Evolutionary conservation across 345 rosid genomes (phyloP), one percentile per base, ranked within the genome.

Genomic region (Hibiscus trionum): DNA sequence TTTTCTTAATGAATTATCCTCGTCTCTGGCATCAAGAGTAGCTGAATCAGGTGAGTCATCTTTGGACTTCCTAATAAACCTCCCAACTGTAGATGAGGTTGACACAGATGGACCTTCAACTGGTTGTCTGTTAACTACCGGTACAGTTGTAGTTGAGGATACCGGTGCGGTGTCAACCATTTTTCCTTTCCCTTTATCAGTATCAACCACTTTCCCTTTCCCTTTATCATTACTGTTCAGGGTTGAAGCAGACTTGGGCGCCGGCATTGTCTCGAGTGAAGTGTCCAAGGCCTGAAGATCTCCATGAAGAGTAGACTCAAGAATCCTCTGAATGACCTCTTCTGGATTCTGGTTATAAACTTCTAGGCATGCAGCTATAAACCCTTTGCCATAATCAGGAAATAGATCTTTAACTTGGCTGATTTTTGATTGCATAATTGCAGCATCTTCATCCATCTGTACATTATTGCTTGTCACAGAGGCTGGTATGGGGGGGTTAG

Each of bases 321-420:
- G 93, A 56, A 92, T 95, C 78, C 97, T 84, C 80, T 95, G 97
- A 72, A 92, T 95, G 56, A 95, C 97, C 79, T 92, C 97, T 79
- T 95, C 97, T 35, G 95, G 87, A 80, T 92, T 93, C 71, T 86
- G 88, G 82, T 89, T 91, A 84, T 92, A 92, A 27, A 82, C 96
- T 84, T 92, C 93, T 24, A 95, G 97, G 77, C 99, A 95, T 55
- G 93, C 90, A 72, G 86, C 82, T 63, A 95, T 60, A 83, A 82
- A 95, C 9, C 96, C 97, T 60, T 87, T 83, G 64, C 97, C 97
- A 79, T 84, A 88, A 66, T 90, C 96, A 57, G 99, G 93, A 80
- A 94, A 94, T 47, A 92, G 86, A 79, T 94, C 97, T 81, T 86
- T 94, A 77, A 94, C 82, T 79, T 90, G 97, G 80, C 92, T 92